These are phyloP conservation scores for Heterococcus sp. DNA, from an alignment of 108 stramenopile genomes.

Conservation along the genomic window DNA sequence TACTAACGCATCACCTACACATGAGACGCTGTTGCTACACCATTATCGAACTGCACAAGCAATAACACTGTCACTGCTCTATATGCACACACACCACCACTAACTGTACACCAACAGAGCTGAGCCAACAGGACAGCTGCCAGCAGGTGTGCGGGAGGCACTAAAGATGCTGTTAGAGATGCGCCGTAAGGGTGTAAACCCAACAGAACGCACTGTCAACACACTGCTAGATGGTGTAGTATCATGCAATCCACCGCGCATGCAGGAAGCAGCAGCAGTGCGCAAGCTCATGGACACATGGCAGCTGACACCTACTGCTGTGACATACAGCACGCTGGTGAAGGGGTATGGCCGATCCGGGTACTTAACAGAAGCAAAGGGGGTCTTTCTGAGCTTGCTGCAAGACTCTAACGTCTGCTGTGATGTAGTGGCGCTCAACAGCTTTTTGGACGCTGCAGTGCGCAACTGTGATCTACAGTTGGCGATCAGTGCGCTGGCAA, in stretches of 20 bases:
- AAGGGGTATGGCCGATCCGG: conserved; percentile 19
- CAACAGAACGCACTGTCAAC: conserved; percentile 18
- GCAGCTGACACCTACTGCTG: conserved; percentile 16
- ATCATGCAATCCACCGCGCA: conserved; percentile 12
- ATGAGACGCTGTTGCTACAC: no score
- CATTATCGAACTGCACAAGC: no score
- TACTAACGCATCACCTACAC: no score
- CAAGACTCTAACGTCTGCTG: not conserved
- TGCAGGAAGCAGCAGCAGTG: conserved; percentile 18
- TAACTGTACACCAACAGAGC: not conserved
- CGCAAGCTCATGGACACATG: conserved; percentile 16
- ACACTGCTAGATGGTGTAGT: conserved; percentile 25
- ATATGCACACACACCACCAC: not conserved
- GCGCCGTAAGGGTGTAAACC: conserved; percentile 14
- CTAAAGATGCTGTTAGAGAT: conserved; percentile 19
- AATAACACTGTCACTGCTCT: not conserved
- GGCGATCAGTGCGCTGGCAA: conserved; percentile 3
- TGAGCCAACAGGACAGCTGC: not conserved
- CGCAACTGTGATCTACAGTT: conserved; percentile 4
- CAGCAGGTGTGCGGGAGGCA: conserved; percentile 29
- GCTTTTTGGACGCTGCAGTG: conserved; percentile 25
- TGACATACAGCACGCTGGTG: conserved; percentile 19
- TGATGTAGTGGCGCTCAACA: conserved; percentile 29
- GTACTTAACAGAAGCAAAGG: conserved; percentile 3
- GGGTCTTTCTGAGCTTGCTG: conserved; percentile 2